Evolutionary conservation across 208 protist species (phyloP), one percentile per base, ranked within the genome.

Genomic region (Crithidia sp.): DNA sequence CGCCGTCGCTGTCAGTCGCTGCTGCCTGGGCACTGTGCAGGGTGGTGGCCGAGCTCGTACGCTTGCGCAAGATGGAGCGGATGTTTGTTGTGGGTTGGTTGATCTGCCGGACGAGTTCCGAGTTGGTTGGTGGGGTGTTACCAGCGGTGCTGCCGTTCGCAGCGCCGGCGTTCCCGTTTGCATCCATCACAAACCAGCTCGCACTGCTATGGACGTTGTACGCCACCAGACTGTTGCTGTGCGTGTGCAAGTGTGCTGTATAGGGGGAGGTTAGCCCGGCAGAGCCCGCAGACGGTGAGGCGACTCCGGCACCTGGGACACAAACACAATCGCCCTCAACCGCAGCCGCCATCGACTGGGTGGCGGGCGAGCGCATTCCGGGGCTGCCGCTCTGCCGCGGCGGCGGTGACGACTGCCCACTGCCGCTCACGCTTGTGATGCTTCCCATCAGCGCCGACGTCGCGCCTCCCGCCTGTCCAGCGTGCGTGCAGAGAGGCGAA

Each of bases 11-110:
- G 47, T 16, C 40, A 0, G 41, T 66, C 8, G 57, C 17, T 8
- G 67, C 67, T 3, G 49, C 47, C 40, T 47, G 40, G 7, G 5
- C 17, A 28, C 47, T 16, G 28, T 28, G 28, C 28, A 28, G 28
- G 9, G 49, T 52, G 17, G 17, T 28, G 9, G 62, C 9, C 19
- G n/a, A 43, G 58, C 73, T 40, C 37, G 57, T 39, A 8, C 50
- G 28, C 36, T 56, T 74, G 43, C 74, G 67, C 54, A 79, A n/a
- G 41, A 79, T 79, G 44, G 74, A 79, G 16, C 70, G 74, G 40
- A 79, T 65, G 39, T 71, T 43, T 45, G 44, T 73, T 1, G 62
- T 45, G 9, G 74, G 56, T 36, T 73, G 60, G 36, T 71, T 64
- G 62, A 79, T 74, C 62, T 70, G 60, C 8, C 54, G 74, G n/a